Evolutionary conservation across 768 basidiomycete genomes (phyloP), one percentile per base, ranked within the genome.

Genomic region (Podaxis sp.): DNA sequence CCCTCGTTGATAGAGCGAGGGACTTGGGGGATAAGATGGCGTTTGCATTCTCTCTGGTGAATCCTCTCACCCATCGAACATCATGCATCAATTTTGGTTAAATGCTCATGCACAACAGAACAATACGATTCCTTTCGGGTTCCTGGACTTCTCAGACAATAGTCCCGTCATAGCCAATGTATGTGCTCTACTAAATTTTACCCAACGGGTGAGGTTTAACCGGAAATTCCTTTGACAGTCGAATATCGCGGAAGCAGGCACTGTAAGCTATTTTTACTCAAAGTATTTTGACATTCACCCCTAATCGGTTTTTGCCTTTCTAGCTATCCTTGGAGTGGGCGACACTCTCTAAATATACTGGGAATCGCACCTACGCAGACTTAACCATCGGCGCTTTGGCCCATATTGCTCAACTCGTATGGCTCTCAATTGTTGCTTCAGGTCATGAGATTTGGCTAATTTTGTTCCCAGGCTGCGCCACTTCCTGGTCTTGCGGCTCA

Each of bases 11-110:
- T 40, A 88, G 90, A 67, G 87, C 90, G 0, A 78, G 84, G 70
- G 70, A 87, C 66, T 75, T 90, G 33, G 84, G 82, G 1, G 83
- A 89, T 71, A 87, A 87, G 67, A 68, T 92, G 74, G 77, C 81
- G 0, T 82, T 80, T 66, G 87, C 82, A 2, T 91, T 85, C 81
- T 75, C 79, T 43, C 80, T 77, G 37, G 87, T 88, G 63, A 57
- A 82, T 71, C 24, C 19, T 46, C 43, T 46, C 43, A 46, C 59
- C 29, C 3, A 13, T 50, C 22, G 19, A 11, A 13, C 12, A 43
- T 50, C 22, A 3, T 25, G 19, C 24, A 29, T n/a, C 13, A 36
- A 29, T 36, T 22, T 38, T 55, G 9, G 53, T 53, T 15, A 9
- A 33, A 27, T 43, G 40, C 19, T 12, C 33, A 22, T 37, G 40